Percentiles rank a stretch among this genome's conserved stretches.
Evolutionary conservation across 192 early-diverging fungal genomes (phyloP).

Genomic region (Helicostylum pulchrum): DNA sequence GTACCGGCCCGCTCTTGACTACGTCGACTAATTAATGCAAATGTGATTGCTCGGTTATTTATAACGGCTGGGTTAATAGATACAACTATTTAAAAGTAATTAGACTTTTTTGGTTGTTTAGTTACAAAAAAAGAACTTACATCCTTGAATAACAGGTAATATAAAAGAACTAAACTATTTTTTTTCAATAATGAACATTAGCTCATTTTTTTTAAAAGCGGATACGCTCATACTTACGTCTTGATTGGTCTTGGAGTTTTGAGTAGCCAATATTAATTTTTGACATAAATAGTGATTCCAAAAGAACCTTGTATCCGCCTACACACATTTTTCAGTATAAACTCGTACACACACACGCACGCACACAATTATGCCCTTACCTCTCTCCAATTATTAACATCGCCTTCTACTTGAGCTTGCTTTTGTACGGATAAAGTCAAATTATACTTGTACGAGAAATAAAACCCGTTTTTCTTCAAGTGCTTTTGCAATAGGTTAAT

Average conservation of each 20-base stretch:
- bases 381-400: constrained; percentile 8
- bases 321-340: not conserved
- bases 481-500: constrained; percentile 40
- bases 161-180: constrained; percentile 73
- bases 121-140: constrained; percentile 39
- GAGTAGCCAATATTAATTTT: constrained; percentile 58
- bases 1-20: constrained; percentile 81
- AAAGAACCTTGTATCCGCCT: constrained; percentile 89
- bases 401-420: constrained; percentile 42
- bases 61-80: constrained; percentile 57
- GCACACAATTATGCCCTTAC: not conserved
- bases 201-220: constrained; percentile 32
- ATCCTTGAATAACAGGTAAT: constrained; percentile 89
- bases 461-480: constrained; percentile 46
- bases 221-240: constrained; percentile 16
- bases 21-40: constrained; percentile 79
- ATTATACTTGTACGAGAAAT: constrained; percentile 84
- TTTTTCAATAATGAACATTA: not conserved
- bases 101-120: not conserved
- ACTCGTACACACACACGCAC: not conserved
- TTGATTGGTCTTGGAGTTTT: constrained; percentile 6
- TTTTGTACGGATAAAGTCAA: constrained; percentile 80
- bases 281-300: constrained; percentile 76
- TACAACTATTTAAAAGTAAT: constrained; percentile 48
- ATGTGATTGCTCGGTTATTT: constrained; percentile 64